Percentiles rank a stretch among this genome's conserved stretches.
Conservation (phyloP, 2,329 filamentous ascomycete species). For the Pezicula radicicola region DNA sequence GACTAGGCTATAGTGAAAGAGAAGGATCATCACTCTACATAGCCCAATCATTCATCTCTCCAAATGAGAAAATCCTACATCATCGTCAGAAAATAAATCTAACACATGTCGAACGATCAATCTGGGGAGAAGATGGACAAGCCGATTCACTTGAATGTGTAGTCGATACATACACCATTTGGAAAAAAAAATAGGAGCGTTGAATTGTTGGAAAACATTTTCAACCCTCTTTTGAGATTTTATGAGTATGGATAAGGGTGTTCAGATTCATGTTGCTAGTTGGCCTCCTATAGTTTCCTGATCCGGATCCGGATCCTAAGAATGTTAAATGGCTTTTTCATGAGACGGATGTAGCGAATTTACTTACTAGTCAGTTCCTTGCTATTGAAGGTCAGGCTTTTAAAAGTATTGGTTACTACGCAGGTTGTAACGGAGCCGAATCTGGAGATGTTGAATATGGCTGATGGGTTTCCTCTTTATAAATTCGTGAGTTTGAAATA, state of each 20-base stretch:
- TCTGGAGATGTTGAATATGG: slow-evolving; percentile 1
- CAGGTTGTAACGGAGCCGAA: slow-evolving; percentile 9
- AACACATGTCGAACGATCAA: slow-evolving; percentile 40
- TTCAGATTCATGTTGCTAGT: slow-evolving; percentile 9
- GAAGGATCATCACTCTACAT: slow-evolving; percentile 42
- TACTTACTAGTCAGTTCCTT: slow-evolving; percentile 3
- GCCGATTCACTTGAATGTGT: slow-evolving; percentile 54
- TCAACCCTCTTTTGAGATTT: slow-evolving; percentile 11
- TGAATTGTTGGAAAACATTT: slow-evolving; percentile 47
- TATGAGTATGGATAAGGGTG: slow-evolving; percentile 9
- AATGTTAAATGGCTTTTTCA: background rate
- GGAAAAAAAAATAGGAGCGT: slow-evolving; percentile 6
- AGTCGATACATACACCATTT: slow-evolving; percentile 42
- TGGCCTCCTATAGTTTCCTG: slow-evolving; percentile 10
- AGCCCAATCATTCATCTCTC: slow-evolving; percentile 48
- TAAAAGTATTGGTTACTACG: slow-evolving; percentile 7
- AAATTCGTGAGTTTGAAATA: slow-evolving; percentile 2
- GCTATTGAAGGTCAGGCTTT: slow-evolving; percentile 10
- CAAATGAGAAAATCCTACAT: slow-evolving; percentile 37
- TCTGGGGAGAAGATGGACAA: slow-evolving; percentile 54
- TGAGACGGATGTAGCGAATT: background rate
- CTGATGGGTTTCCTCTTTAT: background rate
- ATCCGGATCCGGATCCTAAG: background rate
- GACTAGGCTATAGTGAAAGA: slow-evolving; percentile 44
- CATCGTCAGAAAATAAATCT: slow-evolving; percentile 45